Conservation (phyloP, 805 yeast species). For the Danielia reshetovae region DNA sequence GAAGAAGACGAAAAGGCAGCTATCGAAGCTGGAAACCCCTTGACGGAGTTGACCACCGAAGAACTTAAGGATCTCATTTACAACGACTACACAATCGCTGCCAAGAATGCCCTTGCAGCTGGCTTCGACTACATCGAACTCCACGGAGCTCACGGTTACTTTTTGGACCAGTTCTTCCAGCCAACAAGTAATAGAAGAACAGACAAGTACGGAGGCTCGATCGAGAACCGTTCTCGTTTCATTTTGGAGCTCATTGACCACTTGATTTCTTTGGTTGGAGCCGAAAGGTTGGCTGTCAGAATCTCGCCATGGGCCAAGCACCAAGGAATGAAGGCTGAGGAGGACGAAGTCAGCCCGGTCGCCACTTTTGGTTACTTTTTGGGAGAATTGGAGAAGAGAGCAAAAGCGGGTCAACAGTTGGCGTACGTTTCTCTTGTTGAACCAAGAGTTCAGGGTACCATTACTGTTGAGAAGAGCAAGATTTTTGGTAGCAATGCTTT, state of each 20-base stretch:
- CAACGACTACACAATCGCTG: conserved; percentile 41
- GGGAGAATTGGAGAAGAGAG: conserved; percentile 38
- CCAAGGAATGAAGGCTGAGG: conserved; percentile 32
- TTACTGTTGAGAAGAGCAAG: conserved; percentile 10
- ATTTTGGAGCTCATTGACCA: conserved; percentile 44
- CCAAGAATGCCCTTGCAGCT: conserved; percentile 37
- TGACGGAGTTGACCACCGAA: conserved; percentile 39
- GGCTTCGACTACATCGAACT: conserved; percentile 56
- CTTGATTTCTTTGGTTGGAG: conserved; percentile 15
- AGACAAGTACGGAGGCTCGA: conserved; percentile 61
- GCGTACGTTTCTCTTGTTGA: conserved; percentile 37
- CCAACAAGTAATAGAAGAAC: conserved; percentile 47
- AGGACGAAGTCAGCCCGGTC: conserved; percentile 28
- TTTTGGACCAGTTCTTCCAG: conserved; percentile 47
- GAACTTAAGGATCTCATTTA: conserved; percentile 39
- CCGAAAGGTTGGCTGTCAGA: conserved; percentile 43
- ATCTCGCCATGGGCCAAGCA: conserved; percentile 40
- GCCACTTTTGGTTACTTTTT: conserved; percentile 35
- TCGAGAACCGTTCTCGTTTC: conserved; percentile 54
- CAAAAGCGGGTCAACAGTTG: conserved; percentile 23
- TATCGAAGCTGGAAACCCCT: conserved; percentile 23
- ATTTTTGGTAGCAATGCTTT: conserved; percentile 32
- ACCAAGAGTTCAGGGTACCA: conserved; percentile 17
- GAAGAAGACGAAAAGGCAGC: conserved; percentile 35
- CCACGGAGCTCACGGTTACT: conserved; percentile 63